phyloP scores from a whole-genome alignment of 257 asterid species.

The Solanum phureja region DNA sequence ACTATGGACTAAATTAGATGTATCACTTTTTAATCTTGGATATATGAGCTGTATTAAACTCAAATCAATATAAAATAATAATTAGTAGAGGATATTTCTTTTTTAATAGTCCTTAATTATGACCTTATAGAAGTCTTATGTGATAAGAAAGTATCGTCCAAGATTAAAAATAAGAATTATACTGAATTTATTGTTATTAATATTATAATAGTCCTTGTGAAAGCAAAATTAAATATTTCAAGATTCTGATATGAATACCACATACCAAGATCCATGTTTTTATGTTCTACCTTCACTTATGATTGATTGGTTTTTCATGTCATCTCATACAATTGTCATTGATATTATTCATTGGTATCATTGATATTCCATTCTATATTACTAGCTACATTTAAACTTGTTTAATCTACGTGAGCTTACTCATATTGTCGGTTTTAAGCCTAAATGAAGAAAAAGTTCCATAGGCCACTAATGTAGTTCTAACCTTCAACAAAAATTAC shows the following conservation, averaged over 20 bases:
- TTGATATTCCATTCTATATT: background rate
- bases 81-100: background rate
- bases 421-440: background rate
- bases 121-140: background rate
- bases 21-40: background rate
- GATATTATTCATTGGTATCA: background rate
- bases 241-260: background rate
- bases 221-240: accelerated
- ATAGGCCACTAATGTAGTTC: no score
- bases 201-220: background rate
- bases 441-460: no score
- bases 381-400: background rate
- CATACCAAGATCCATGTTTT: background rate
- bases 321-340: background rate
- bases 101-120: background rate
- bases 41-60: background rate
- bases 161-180: background rate
- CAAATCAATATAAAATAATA: background rate
- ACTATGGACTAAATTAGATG: background rate
- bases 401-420: background rate
- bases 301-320: background rate
- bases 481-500: background rate
- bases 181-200: background rate
- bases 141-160: background rate
- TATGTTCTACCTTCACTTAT: background rate